These are phyloP conservation scores for Testicularia cyperi DNA, from an alignment of 1,284 basidiomycete species.

Conservation along the genomic window DNA sequence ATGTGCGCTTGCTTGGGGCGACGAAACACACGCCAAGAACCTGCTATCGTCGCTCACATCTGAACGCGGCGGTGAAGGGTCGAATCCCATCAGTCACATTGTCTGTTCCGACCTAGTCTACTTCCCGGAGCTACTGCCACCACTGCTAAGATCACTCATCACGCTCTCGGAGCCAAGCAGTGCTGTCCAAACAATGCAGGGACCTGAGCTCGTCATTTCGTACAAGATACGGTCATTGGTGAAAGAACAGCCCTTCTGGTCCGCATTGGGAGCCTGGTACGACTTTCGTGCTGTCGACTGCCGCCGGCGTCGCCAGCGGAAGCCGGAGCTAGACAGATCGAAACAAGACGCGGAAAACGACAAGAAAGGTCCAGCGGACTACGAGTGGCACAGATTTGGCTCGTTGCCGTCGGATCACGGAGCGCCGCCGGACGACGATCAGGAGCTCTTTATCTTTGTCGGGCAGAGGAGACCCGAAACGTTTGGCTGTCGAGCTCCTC, in stretches of 20 bases:
- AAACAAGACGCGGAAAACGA: constrained; percentile 5
- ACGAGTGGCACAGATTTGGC: constrained; percentile 25
- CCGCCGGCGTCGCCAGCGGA: constrained; percentile 4
- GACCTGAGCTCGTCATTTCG: constrained; percentile 52
- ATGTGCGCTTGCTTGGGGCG: constrained; percentile 48
- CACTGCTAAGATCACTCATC: constrained; percentile 51
- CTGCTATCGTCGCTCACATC: constrained; percentile 11
- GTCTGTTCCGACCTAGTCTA: constrained; percentile 59
- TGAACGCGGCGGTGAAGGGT: not conserved
- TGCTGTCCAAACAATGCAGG: not conserved
- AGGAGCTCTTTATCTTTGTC: constrained; percentile 47
- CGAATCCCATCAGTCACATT: constrained; percentile 42
- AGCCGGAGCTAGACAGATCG: no score
- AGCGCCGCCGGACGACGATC: constrained; percentile 20
- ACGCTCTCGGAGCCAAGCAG: constrained; percentile 23
- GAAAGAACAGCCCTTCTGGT: constrained; percentile 79
- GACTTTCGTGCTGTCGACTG: constrained; percentile 67
- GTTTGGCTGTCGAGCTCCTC: constrained; percentile 28
- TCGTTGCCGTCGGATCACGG: constrained; percentile 15
- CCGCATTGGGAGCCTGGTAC: constrained; percentile 80
- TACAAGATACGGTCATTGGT: constrained; percentile 74
- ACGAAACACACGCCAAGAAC: constrained; percentile 12
- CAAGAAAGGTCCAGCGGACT: not conserved
- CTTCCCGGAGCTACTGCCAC: constrained; percentile 56
- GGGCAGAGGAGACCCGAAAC: constrained; percentile 34